These are phyloP conservation scores for Alternaria rosae DNA, from an alignment of 2,329 filamentous ascomycete species.

Conservation along the genomic window DNA sequence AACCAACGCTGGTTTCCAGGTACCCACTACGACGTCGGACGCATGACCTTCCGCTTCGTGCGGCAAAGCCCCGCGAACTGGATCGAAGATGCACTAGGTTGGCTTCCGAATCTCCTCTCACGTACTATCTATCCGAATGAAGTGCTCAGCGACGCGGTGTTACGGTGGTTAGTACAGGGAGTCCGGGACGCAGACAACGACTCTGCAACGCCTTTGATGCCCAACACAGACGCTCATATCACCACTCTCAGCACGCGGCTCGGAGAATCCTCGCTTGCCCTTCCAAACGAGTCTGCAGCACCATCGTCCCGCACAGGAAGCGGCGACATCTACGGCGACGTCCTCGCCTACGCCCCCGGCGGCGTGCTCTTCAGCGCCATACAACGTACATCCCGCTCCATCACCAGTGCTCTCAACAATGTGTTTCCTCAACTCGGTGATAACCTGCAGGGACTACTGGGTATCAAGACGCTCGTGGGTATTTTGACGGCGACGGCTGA, in stretches of 20 bases:
- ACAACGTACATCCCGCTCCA: conserved; percentile 17
- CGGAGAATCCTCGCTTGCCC: conserved; percentile 3
- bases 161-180: conserved; percentile 41
- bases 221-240: conserved; percentile 21
- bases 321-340: conserved; percentile 45
- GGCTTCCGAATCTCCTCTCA: conserved; percentile 35
- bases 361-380: conserved; percentile 30
- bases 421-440: conserved; percentile 36
- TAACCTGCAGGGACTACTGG: conserved; percentile 37
- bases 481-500: conserved; percentile 43
- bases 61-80: conserved; percentile 36
- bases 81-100: conserved; percentile 37
- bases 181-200: conserved; percentile 26
- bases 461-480: conserved; percentile 36
- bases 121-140: conserved; percentile 45
- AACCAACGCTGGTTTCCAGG: conserved; percentile 48
- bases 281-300: neutral
- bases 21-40: conserved; percentile 48
- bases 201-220: conserved; percentile 25
- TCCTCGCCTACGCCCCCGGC: conserved; percentile 39
- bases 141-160: conserved; percentile 41
- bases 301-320: conserved; percentile 27
- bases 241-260: conserved; percentile 19
- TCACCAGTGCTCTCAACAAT: conserved; percentile 26
- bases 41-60: conserved; percentile 46